A percentile compares a stretch with the other conserved stretches of the same genome.
These are phyloP conservation scores for Mytilinidion resinicola DNA, from an alignment of 495 filamentous ascomycete genomes.

Conservation along the genomic window DNA sequence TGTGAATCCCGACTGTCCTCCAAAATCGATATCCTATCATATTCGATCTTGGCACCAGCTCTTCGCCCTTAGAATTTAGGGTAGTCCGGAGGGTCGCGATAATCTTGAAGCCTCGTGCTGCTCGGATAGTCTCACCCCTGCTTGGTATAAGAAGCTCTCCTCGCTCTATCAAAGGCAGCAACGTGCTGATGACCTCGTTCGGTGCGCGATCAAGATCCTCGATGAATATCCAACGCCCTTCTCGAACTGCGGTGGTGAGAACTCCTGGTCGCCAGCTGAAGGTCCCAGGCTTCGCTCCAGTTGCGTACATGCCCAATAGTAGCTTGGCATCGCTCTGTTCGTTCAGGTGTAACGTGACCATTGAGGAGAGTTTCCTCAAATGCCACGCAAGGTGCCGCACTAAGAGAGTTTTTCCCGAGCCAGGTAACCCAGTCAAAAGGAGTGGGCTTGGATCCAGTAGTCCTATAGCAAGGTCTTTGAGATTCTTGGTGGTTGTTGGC, in stretches of 20 bases:
- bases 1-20: slow-evolving; percentile 62
- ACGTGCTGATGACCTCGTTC: slow-evolving; percentile 85
- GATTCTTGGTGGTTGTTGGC: slow-evolving; percentile 60
- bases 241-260: slow-evolving; percentile 82
- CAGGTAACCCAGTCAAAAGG: slow-evolving; percentile 73
- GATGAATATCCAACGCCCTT: slow-evolving; percentile 93
- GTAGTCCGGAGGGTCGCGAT: slow-evolving; percentile 84
- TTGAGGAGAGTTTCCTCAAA: slow-evolving; percentile 62
- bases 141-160: slow-evolving; percentile 81
- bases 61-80: slow-evolving; percentile 62
- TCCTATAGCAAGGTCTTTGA: slow-evolving; percentile 58
- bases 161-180: slow-evolving; percentile 84
- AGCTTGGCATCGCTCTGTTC: slow-evolving; percentile 97
- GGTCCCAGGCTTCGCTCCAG: slow-evolving; percentile 72
- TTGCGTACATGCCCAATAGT: slow-evolving; percentile 87
- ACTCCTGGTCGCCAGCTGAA: slow-evolving; percentile 93
- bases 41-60: slow-evolving; percentile 47
- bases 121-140: slow-evolving; percentile 76
- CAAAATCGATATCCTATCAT: slow-evolving; percentile 79
- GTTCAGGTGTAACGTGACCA: slow-evolving; percentile 91
- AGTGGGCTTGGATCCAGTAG: slow-evolving; percentile 62
- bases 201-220: slow-evolving; percentile 95
- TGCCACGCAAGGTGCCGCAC: slow-evolving; percentile 75
- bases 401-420: slow-evolving; percentile 82
- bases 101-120: slow-evolving; percentile 75